Percentiles rank a stretch among this genome's conserved stretches.
phyloP scores from a whole-genome alignment of 345 rosid species.

The Moricandia arvensis region DNA sequence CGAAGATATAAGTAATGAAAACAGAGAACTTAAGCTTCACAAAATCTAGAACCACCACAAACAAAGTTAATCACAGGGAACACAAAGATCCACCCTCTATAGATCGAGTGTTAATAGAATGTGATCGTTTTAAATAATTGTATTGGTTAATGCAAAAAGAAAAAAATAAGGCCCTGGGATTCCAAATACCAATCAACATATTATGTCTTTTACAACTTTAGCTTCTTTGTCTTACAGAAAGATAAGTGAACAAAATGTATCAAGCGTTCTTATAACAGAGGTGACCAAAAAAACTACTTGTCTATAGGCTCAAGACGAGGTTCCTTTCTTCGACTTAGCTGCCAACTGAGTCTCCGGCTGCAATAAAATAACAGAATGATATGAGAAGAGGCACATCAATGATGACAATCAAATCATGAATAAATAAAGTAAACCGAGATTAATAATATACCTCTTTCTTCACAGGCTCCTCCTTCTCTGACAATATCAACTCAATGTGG shows the following conservation, averaged over 20 bases:
- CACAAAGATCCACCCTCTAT: too few relatives aligned
- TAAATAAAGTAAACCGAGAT: background rate
- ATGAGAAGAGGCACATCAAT: background rate
- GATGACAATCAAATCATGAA: background rate
- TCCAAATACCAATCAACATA: background rate
- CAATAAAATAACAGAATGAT: background rate
- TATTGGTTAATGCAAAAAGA: background rate
- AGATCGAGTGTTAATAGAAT: too few relatives aligned
- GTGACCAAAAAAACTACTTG: background rate
- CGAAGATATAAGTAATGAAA: slow-evolving; percentile 39
- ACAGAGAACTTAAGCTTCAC: too few relatives aligned
- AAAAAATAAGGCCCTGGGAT: background rate
- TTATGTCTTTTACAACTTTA: background rate
- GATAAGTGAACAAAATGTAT: slow-evolving; percentile 12
- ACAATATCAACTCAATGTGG: slow-evolving; percentile 82
- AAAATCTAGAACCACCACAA: too few relatives aligned
- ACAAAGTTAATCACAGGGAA: too few relatives aligned
- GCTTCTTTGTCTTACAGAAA: slow-evolving; percentile 7
- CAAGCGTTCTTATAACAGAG: background rate
- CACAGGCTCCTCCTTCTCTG: slow-evolving; percentile 95
- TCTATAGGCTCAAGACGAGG: slow-evolving; percentile 1
- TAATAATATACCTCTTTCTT: slow-evolving; percentile 70
- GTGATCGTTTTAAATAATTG: too few relatives aligned
- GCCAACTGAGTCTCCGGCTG: slow-evolving; percentile 93
- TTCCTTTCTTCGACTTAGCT: slow-evolving; percentile 61